Evolutionary conservation across 2,329 filamentous ascomycete species (phyloP).

Genomic region (Monosporascus sp.): DNA sequence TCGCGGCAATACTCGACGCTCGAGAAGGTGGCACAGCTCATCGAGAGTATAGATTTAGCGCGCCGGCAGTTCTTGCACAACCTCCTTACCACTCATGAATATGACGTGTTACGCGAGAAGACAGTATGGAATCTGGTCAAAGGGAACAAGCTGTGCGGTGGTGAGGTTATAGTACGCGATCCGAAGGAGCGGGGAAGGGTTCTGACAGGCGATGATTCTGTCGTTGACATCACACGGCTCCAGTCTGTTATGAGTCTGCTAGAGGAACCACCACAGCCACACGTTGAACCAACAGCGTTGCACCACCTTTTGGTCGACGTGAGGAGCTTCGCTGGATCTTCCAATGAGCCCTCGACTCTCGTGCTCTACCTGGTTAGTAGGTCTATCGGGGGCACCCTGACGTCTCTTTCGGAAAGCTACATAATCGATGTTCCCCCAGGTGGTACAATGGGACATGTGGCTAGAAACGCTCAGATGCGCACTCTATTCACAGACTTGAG

Average conservation of each 20-base stretch:
- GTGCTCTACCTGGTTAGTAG: conserved; percentile 75
- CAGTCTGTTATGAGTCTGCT: conserved; percentile 96
- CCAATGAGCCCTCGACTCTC: conserved; percentile 69
- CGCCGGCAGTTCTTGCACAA: conserved; percentile 90
- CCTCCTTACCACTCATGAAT: conserved; percentile 82
- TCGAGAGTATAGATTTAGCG: conserved; percentile 77
- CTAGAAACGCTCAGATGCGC: conserved; percentile 64
- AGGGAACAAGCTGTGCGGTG: conserved; percentile 90
- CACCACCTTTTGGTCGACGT: conserved; percentile 83
- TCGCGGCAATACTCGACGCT: conserved; percentile 75
- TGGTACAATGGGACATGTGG: conserved; percentile 62
- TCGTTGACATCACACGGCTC: conserved; percentile 82
- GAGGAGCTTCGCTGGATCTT: conserved; percentile 72
- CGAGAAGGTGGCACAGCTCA: conserved; percentile 74
- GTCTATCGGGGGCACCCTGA: conserved; percentile 54
- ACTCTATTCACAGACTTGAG: conserved; percentile 86
- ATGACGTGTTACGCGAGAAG: conserved; percentile 73
- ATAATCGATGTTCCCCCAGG: conserved; percentile 71
- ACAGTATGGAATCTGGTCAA: conserved; percentile 93
- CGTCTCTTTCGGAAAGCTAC: conserved; percentile 77
- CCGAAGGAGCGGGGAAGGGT: conserved; percentile 77
- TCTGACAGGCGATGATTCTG: conserved; percentile 86
- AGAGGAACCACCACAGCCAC: conserved; percentile 68
- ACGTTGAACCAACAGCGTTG: conserved; percentile 63
- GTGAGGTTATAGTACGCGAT: conserved; percentile 92